Evolutionary conservation across 441 rosid genomes (phyloP).

Genomic region (Breynia disticha): DNA sequence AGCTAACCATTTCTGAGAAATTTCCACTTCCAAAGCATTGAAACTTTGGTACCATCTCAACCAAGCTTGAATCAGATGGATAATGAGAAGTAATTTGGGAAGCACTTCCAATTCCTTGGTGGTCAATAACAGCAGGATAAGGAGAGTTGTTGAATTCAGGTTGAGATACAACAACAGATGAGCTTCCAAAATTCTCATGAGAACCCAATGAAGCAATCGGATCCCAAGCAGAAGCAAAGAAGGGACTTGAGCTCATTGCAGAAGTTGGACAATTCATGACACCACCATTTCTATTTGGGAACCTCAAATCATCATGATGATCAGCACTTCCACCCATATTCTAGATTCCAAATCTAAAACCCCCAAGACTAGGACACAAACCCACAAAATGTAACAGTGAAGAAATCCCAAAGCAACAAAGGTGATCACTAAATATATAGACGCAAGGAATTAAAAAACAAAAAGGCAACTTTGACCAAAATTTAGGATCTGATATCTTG

Average conservation of each 20-base stretch:
- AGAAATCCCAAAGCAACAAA: conserved; percentile 12
- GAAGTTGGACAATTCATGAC: conserved; percentile 32
- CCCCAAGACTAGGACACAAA: conserved; percentile 22
- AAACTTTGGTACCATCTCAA: conserved; percentile 43
- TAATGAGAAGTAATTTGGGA: conserved; percentile 39
- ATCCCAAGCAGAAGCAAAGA: conserved; percentile 82
- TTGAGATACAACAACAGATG: conserved; percentile 37
- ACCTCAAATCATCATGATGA: conserved; percentile 35
- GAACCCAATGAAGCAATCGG: conserved; percentile 42
- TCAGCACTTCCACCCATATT: conserved; percentile 46
- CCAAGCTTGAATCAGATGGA: conserved; percentile 45
- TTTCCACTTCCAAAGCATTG: conserved; percentile 48
- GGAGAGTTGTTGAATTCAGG: conserved; percentile 41
- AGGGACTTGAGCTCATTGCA: conserved; percentile 31
- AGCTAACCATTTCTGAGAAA: conserved; percentile 46
- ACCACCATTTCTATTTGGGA: conserved; percentile 38
- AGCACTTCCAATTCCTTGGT: conserved; percentile 38
- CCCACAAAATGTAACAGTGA: conserved; percentile 11
- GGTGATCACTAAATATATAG: conserved; percentile 3
- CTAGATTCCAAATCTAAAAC: conserved; percentile 23
- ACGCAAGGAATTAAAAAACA: conserved; percentile 16
- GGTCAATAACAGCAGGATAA: conserved; percentile 44
- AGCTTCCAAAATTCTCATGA: conserved; percentile 36
- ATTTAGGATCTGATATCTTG: conserved; percentile 52
- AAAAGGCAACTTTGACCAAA: conserved; percentile 42